Conservation (phyloP, 2,329 filamentous ascomycete genomes). For the Colletotrichum chlorophyti region DNA sequence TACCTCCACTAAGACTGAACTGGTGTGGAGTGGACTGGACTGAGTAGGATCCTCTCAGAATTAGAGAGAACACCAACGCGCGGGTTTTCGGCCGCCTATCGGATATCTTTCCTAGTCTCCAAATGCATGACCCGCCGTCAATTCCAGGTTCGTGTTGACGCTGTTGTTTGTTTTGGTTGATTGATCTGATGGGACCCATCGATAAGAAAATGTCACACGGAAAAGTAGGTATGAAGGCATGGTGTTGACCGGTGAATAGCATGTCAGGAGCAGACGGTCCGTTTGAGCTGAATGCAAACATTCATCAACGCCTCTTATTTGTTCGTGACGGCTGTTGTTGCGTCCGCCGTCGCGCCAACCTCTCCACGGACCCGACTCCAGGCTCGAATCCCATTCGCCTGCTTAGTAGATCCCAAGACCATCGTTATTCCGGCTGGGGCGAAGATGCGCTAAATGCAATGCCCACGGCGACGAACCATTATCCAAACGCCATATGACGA, state of each 20-base stretch:
- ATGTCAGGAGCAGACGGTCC: not conserved
- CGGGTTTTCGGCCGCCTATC: not conserved
- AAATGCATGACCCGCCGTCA: not conserved
- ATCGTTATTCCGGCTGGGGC: constrained; percentile 13
- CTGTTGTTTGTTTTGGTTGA: no score
- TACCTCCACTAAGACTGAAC: not conserved
- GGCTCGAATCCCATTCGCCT: constrained; percentile 11
- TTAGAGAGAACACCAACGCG: not conserved
- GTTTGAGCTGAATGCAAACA: constrained; percentile 15
- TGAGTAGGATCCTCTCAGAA: no score
- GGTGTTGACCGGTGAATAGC: not conserved
- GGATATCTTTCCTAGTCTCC: not conserved
- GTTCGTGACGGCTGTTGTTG: constrained; percentile 6
- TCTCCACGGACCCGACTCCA: not conserved
- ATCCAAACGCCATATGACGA: no score
- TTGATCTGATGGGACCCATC: no score
- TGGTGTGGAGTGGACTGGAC: no score
- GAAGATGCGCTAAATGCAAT: no score
- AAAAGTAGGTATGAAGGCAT: no score
- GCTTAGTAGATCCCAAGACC: not conserved
- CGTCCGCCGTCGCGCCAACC: constrained; percentile 2
- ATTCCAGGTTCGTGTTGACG: no score
- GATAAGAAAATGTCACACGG: no score
- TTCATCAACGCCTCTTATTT: not conserved
- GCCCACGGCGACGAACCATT: no score